phyloP scores from a whole-genome alignment of 139 green algal species.

The Nannochloris sp. region DNA sequence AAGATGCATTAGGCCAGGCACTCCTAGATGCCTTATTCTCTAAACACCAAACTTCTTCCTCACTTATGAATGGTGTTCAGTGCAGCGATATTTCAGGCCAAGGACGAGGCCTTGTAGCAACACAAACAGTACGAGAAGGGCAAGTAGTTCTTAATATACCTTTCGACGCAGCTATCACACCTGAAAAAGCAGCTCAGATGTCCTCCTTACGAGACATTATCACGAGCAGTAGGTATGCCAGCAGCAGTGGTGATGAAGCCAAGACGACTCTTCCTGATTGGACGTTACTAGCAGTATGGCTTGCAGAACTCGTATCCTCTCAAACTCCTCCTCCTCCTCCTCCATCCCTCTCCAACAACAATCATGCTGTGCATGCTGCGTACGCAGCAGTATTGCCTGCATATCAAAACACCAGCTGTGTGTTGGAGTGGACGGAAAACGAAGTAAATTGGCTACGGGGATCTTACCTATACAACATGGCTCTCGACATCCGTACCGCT shows the following conservation, averaged over 20 bases:
- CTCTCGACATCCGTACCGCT: constrained; percentile 27
- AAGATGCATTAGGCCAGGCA: too few relatives aligned
- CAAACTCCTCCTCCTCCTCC: background rate
- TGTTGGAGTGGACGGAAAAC: constrained; percentile 54
- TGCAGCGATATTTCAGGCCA: constrained; percentile 17
- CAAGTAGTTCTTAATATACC: constrained; percentile 48
- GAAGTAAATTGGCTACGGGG: constrained; percentile 43
- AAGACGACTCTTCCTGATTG: constrained; percentile 39
- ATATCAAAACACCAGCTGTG: constrained; percentile 20
- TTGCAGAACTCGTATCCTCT: constrained; percentile 33
- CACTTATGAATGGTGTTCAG: too few relatives aligned
- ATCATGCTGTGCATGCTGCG: constrained; percentile 28
- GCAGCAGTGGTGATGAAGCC: background rate
- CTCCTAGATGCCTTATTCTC: too few relatives aligned
- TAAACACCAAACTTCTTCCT: too few relatives aligned
- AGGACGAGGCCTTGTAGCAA: constrained; percentile 49
- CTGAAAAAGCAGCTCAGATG: constrained; percentile 24
- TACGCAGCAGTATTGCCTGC: constrained; percentile 42
- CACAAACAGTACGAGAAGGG: constrained; percentile 16
- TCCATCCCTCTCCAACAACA: too few relatives aligned
- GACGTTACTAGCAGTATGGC: constrained; percentile 52
- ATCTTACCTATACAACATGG: constrained; percentile 15
- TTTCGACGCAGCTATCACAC: constrained; percentile 35
- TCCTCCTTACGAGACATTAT: constrained; percentile 5
- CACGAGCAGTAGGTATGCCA: background rate